A percentile compares a stretch with the other conserved stretches of the same genome.
These are phyloP conservation scores for Colletotrichum sp. DNA, from an alignment of 2,329 filamentous ascomycete species.

Conservation along the genomic window DNA sequence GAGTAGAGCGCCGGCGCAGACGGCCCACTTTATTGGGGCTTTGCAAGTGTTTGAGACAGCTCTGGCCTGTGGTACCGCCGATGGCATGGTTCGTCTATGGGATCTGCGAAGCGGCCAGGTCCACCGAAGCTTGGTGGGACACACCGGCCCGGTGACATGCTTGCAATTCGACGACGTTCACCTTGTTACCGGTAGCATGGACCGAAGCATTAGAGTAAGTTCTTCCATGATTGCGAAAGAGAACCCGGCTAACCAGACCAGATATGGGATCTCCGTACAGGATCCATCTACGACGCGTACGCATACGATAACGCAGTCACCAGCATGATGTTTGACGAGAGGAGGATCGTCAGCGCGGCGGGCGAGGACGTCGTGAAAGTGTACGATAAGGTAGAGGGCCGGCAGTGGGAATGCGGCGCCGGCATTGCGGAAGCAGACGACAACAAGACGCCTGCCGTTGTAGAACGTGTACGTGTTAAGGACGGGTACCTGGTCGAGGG, in stretches of 20 bases:
- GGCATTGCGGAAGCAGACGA: constrained; percentile 74
- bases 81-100: constrained; percentile 97
- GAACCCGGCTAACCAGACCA: constrained; percentile 40
- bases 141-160: constrained; percentile 92
- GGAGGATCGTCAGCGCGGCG: constrained; percentile 87
- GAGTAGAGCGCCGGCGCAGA: constrained; percentile 65
- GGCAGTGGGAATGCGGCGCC: constrained; percentile 95
- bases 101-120: constrained; percentile 96
- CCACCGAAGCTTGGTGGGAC: constrained; percentile 93
- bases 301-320: constrained; percentile 92
- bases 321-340: constrained; percentile 95
- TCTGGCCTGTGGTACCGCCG: constrained; percentile 92
- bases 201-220: constrained; percentile 92
- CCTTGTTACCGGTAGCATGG: constrained; percentile 89
- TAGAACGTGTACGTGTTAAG: constrained; percentile 88
- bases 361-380: constrained; percentile 96
- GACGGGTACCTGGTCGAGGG: constrained; percentile 96
- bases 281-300: constrained; percentile 93
- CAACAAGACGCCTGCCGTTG: constrained; percentile 67
- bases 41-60: constrained; percentile 96
- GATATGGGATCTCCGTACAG: constrained; percentile 99
- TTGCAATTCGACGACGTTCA: constrained; percentile 97
- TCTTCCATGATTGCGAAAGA: not conserved
- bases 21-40: constrained; percentile 92
- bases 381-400: constrained; percentile 95